A percentile compares a stretch with the other conserved stretches of the same genome.
phyloP scores from a whole-genome alignment of 2,329 filamentous ascomycete genomes.

The Stemphylium beticola region DNA sequence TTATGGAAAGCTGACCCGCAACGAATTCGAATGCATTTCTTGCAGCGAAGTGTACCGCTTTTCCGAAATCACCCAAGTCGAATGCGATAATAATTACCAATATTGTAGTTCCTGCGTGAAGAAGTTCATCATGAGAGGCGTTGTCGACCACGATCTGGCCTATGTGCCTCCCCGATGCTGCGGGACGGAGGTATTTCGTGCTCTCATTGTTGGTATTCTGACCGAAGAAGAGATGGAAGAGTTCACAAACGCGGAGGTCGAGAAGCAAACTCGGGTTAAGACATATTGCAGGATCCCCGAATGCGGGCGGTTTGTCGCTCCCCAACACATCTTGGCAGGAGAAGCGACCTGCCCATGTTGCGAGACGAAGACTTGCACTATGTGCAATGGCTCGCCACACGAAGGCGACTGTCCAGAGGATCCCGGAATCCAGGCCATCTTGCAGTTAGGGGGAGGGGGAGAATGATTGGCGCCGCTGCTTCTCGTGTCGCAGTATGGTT shows the following conservation, averaged over 20 bases:
- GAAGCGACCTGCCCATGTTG: constrained; percentile 18
- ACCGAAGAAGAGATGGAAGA: constrained; percentile 7
- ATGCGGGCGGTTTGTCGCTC: constrained; percentile 21
- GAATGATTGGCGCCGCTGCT: constrained; percentile 28
- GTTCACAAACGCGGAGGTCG: constrained; percentile 13
- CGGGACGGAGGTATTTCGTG: constrained; percentile 5
- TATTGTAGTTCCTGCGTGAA: constrained; percentile 29
- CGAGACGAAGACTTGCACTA: constrained; percentile 16
- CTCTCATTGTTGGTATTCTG: constrained; percentile 48
- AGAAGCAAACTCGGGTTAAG: constrained; percentile 12
- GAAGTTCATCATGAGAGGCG: constrained; percentile 18
- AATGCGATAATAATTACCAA: constrained; percentile 2
- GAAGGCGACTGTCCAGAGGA: constrained; percentile 25
- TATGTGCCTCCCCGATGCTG: constrained; percentile 23
- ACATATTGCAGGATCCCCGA: constrained; percentile 24
- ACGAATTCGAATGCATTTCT: constrained; percentile 15
- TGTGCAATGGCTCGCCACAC: constrained; percentile 25
- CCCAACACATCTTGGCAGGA: constrained; percentile 10
- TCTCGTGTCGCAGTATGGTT: constrained; percentile 17
- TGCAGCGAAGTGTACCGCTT: constrained; percentile 12
- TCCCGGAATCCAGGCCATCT: constrained; percentile 11
- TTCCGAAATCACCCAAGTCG: background rate
- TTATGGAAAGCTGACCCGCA: constrained; percentile 14
- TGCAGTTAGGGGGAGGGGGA: too few relatives aligned
- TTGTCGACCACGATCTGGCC: constrained; percentile 18